Evolutionary conservation across 2,329 filamentous ascomycete genomes (phyloP).

Genomic region (Dryadomyces quercivorus): DNA sequence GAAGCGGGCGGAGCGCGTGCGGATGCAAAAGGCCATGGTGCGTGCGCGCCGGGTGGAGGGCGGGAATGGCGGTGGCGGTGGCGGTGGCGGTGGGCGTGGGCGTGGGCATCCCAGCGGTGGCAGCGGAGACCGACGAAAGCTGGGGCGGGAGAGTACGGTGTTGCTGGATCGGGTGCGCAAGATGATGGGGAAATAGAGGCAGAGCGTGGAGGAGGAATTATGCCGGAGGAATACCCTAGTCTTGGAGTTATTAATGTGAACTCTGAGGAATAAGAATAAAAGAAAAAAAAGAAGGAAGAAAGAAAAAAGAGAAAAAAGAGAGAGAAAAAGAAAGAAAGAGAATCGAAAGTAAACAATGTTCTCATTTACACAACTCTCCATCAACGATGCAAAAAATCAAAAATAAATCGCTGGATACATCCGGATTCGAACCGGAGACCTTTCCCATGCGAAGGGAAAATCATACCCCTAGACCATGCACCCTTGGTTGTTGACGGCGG

Average conservation of each 20-base stretch:
- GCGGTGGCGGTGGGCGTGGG: neutral
- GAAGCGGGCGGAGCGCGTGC: conserved; percentile 28
- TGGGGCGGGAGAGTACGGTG: conserved; percentile 70
- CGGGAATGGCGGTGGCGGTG: conserved; percentile 39
- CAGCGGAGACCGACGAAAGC: conserved; percentile 46
- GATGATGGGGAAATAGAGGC: conserved; percentile 39
- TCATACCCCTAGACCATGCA: conserved; percentile 3
- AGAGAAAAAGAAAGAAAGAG: no score
- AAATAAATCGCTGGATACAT: neutral
- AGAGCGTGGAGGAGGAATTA: neutral
- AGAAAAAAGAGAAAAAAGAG: neutral
- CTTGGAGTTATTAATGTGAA: no score
- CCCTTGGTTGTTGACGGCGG: neutral
- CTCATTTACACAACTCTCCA: no score
- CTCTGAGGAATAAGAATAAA: no score
- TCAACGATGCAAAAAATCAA: neutral
- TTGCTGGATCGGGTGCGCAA: conserved; percentile 67
- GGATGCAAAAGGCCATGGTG: conserved; percentile 45
- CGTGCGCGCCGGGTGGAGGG: conserved; percentile 51
- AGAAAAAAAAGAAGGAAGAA: no score
- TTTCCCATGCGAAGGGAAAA: conserved; percentile 3
- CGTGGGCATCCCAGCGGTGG: no score
- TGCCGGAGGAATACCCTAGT: no score
- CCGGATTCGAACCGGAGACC: conserved; percentile 2
- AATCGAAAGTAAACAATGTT: no score